Conservation (phyloP, 495 filamentous ascomycete genomes). For the Trichoderma virens region DNA sequence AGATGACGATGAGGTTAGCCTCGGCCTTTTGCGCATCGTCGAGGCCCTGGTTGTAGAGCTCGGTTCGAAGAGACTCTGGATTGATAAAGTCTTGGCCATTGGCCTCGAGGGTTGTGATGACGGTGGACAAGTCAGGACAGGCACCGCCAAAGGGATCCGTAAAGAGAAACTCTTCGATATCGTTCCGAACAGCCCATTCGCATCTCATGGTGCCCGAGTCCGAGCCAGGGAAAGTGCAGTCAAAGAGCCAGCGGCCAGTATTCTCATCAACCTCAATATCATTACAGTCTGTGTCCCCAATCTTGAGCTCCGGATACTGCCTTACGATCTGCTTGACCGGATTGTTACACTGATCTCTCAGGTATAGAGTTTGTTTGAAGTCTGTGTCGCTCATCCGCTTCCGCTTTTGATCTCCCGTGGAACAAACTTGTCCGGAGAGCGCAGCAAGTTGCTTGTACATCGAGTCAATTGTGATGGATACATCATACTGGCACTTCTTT, state of each 20-base stretch:
- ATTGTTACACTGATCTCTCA: background rate
- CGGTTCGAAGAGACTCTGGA: background rate
- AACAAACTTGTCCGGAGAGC: background rate
- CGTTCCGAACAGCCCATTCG: background rate
- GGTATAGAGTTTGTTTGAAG: background rate
- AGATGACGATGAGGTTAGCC: slow-evolving; percentile 3
- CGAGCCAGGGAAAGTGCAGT: slow-evolving; percentile 3
- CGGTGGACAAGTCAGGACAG: slow-evolving; percentile 2
- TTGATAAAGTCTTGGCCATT: background rate
- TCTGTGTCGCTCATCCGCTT: background rate
- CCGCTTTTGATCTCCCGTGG: background rate
- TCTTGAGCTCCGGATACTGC: background rate
- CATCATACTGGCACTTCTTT: background rate
- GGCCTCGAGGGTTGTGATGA: slow-evolving; percentile 5
- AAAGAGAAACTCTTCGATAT: slow-evolving; percentile 1
- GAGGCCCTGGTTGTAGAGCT: slow-evolving; percentile 1
- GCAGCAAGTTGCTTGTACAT: slow-evolving; percentile 3
- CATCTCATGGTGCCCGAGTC: background rate
- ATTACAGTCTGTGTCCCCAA: background rate
- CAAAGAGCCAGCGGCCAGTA: background rate
- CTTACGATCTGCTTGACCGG: background rate
- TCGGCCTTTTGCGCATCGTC: slow-evolving; percentile 3
- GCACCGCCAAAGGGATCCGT: slow-evolving; percentile 6
- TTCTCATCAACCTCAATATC: background rate
- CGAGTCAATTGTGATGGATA: slow-evolving; percentile 1